Percentiles rank a stretch among this genome's conserved stretches.
Conservation (phyloP, 1,284 basidiomycete genomes). For the Sporisorium graminicola region DNA sequence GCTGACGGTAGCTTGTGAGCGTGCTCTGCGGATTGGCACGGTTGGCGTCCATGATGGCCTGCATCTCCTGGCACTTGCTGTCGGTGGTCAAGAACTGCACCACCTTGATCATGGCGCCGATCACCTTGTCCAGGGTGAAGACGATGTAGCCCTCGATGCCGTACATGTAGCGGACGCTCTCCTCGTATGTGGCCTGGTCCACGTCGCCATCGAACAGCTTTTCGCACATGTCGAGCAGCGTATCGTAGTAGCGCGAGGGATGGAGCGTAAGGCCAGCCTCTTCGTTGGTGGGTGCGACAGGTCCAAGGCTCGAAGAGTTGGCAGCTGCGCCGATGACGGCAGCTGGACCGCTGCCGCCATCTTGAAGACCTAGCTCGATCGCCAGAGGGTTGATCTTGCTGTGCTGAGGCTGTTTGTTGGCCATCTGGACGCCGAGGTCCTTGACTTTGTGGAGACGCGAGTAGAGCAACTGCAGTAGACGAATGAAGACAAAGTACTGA, state of each 20-base stretch:
- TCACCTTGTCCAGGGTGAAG: constrained; percentile 93
- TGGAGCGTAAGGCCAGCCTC: constrained; percentile 60
- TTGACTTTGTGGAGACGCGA: constrained; percentile 85
- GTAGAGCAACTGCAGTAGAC: constrained; percentile 84
- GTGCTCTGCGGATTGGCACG: constrained; percentile 58
- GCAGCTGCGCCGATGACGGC: constrained; percentile 60
- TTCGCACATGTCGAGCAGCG: constrained; percentile 90
- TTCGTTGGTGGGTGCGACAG: constrained; percentile 55
- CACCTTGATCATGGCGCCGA: constrained; percentile 73
- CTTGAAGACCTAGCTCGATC: constrained; percentile 77
- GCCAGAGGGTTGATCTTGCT: constrained; percentile 74
- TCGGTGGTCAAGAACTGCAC: constrained; percentile 83
- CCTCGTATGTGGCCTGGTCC: constrained; percentile 90
- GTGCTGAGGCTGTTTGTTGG: constrained; percentile 55
- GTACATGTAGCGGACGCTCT: constrained; percentile 96
- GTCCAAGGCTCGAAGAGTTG: constrained; percentile 41
- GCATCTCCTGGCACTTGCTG: constrained; percentile 84
- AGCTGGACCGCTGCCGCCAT: constrained; percentile 71
- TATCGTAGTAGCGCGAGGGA: constrained; percentile 80
- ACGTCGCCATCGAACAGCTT: constrained; percentile 92
- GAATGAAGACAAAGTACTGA: constrained; percentile 88
- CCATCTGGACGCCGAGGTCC: constrained; percentile 74
- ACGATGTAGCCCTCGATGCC: constrained; percentile 91
- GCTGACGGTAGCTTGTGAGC: constrained; percentile 78
- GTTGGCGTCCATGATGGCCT: constrained; percentile 78